These are phyloP conservation scores for Fusarium abutilonis DNA, from an alignment of 2,329 filamentous ascomycete genomes.

Conservation along the genomic window DNA sequence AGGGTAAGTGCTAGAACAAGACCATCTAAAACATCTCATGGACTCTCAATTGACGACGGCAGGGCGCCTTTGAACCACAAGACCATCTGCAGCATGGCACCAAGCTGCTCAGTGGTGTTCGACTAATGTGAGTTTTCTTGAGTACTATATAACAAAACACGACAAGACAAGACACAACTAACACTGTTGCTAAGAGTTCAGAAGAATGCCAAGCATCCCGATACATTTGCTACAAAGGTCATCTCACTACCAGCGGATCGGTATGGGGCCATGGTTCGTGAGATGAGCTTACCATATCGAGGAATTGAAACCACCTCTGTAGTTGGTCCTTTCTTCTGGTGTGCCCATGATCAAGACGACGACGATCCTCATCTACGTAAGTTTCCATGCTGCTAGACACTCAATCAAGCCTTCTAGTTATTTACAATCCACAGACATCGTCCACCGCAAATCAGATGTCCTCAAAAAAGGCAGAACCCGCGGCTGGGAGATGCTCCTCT, in stretches of 20 bases:
- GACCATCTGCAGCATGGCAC: slow-evolving; percentile 55
- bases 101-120: slow-evolving; percentile 60
- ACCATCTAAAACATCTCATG: neutral
- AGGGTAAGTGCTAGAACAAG: slow-evolving; percentile 52
- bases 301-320: slow-evolving; percentile 67
- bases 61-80: slow-evolving; percentile 65
- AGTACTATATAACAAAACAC: slow-evolving; percentile 1
- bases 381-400: slow-evolving; percentile 33
- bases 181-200: slow-evolving; percentile 57
- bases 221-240: slow-evolving; percentile 66
- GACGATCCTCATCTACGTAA: slow-evolving; percentile 66
- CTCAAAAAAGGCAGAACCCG: slow-evolving; percentile 71
- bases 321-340: slow-evolving; percentile 73
- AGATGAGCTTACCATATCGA: slow-evolving; percentile 63
- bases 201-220: slow-evolving; percentile 63
- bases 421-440: slow-evolving; percentile 58
- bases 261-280: slow-evolving; percentile 67
- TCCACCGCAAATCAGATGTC: slow-evolving; percentile 73
- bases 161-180: slow-evolving; percentile 3
- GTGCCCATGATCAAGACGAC: slow-evolving; percentile 64
- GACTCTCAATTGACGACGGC: slow-evolving; percentile 21
- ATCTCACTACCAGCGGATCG: slow-evolving; percentile 62
- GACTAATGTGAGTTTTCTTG: slow-evolving; percentile 61
- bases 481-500: slow-evolving; percentile 72
- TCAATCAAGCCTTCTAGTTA: neutral